phyloP scores from a whole-genome alignment of 116 monocot species.

The Posidonia oceanica region DNA sequence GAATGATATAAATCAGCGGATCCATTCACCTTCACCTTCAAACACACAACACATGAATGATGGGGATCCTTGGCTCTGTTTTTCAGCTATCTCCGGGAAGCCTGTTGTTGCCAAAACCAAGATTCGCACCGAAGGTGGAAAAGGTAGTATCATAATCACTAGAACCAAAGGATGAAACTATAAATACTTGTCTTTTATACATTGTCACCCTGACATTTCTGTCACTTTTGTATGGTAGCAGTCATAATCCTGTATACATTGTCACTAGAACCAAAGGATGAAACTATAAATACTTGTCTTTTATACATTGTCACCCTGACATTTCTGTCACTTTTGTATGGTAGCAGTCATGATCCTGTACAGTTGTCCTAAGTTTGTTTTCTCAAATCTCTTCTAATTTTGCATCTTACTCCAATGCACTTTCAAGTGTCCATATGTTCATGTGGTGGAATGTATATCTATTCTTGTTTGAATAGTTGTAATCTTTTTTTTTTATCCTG shows the following conservation, averaged over 20 bases:
- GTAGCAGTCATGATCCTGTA: no score
- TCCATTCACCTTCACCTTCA: conserved; percentile 40
- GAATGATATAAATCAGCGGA: conserved; percentile 74
- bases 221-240: no score
- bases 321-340: no score
- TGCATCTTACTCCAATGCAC: no score
- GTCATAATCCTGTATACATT: not conserved
- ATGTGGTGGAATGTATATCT: no score
- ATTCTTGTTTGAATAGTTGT: no score
- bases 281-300: not conserved
- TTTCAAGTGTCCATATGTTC: no score
- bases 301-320: not conserved
- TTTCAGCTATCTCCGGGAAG: conserved; percentile 72
- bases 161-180: conserved; percentile 10
- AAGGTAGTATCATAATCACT: conserved; percentile 6
- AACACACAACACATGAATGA: conserved; percentile 20
- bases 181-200: not conserved
- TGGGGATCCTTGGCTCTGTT: conserved; percentile 18
- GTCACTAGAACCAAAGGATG: conserved; percentile 10
- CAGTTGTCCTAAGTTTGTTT: no score
- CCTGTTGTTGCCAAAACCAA: conserved; percentile 82
- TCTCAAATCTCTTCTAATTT: no score
- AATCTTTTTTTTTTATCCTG: no score
- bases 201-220: no score
- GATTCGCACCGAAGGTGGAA: conserved; percentile 65